Percentiles rank a stretch among this genome's conserved stretches.
Conservation (phyloP, 306 rosid genomes). For the Trifolium repens region DNA sequence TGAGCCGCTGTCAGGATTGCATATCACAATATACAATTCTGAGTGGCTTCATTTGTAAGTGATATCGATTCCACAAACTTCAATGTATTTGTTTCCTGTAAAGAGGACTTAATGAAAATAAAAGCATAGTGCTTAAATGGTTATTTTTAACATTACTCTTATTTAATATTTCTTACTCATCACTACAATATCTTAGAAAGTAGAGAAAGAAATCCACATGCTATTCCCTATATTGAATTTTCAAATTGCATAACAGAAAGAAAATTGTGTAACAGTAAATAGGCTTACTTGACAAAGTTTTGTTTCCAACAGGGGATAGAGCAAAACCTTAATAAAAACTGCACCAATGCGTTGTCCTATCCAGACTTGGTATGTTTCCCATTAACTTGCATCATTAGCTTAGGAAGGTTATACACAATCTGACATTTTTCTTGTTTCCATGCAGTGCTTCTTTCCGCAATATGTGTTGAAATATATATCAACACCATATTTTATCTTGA, state of each 20-base stretch:
- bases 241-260: constrained; percentile 6
- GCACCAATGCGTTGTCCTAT: constrained; percentile 52
- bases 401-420: constrained; percentile 12
- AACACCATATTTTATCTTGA: constrained; percentile 74
- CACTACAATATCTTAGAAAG: background rate
- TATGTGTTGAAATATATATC: constrained; percentile 60
- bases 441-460: constrained; percentile 86
- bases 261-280: constrained; percentile 1
- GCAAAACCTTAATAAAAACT: constrained; percentile 62
- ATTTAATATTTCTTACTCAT: background rate
- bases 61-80: background rate
- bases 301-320: constrained; percentile 63
- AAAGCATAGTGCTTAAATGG: background rate
- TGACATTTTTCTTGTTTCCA: constrained; percentile 36
- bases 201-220: background rate
- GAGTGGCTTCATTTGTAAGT: background rate
- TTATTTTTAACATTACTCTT: constrained; percentile 9
- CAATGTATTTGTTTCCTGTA: background rate
- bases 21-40: background rate
- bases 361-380: constrained; percentile 67
- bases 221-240: constrained; percentile 8
- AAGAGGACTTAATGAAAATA: background rate
- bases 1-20: background rate
- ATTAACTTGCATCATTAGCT: constrained; percentile 33
- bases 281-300: constrained; percentile 18